phyloP scores from a whole-genome alignment of 1,284 basidiomycete species.

The Omphalotus olearius region DNA sequence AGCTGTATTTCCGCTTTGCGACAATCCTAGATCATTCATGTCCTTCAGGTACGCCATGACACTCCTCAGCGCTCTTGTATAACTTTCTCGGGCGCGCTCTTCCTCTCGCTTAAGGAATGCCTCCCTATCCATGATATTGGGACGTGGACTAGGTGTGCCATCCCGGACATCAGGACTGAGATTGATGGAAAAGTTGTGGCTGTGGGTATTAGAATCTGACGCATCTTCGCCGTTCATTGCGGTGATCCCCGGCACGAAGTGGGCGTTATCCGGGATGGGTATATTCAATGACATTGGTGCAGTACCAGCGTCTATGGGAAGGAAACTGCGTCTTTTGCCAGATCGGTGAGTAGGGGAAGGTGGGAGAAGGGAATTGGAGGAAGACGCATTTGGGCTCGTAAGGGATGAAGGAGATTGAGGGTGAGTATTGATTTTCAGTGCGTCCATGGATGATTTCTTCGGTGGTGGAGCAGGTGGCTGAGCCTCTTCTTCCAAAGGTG shows the following conservation, averaged over 20 bases:
- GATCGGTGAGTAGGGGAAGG: constrained; percentile 44
- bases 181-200: no score
- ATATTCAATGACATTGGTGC: constrained; percentile 35
- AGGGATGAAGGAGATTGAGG: constrained; percentile 14
- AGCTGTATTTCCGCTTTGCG: constrained; percentile 48
- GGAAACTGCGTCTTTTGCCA: constrained; percentile 77
- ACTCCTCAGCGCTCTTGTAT: constrained; percentile 76
- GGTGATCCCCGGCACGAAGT: constrained; percentile 53
- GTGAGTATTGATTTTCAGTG: not conserved
- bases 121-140: constrained; percentile 32
- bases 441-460: not conserved
- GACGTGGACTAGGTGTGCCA: constrained; percentile 42
- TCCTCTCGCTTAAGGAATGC: constrained; percentile 58
- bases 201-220: not conserved
- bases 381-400: constrained; percentile 17
- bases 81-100: constrained; percentile 64
- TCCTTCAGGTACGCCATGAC: constrained; percentile 95
- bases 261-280: constrained; percentile 55
- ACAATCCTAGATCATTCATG: constrained; percentile 81
- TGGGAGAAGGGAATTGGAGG: constrained; percentile 45
- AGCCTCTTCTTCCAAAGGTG: constrained; percentile 22
- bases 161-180: constrained; percentile 12
- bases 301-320: constrained; percentile 65
- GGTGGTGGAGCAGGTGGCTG: constrained; percentile 13
- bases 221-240: constrained; percentile 43